Base-by-base conservation (phyloP, 2,329 filamentous ascomycete genomes). In the Elsinoe fawcettii region DNA sequence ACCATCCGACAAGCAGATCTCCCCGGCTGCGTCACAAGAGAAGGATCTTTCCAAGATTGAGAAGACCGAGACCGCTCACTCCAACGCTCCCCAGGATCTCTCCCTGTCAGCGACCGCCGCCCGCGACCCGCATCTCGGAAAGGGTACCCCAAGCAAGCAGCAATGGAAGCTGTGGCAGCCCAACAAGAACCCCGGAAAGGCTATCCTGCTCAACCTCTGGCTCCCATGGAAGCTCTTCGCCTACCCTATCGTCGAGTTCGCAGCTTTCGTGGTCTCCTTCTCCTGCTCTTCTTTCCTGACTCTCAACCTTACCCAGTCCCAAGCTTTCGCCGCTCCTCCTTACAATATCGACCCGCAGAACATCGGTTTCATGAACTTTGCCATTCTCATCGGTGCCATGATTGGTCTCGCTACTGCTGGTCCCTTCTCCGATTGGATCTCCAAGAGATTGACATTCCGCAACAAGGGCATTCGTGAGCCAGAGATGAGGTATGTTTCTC, bases 231-330 rank as follows among this genome's bases (percentile, higher is more conserved):
- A 84, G 62, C 71, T 86, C 1, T 79, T 83, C 64, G 62, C 74
- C 0, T 86, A 81, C 66, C 83, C 83, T 0, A 85, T 86, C 58
- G 78, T 85, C 41, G 77, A 84, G 60, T 81, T 83, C 58, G 74
- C 82, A 1, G 75, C 80, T 14, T 85, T 86, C 62, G 76, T 83
- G 23, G 80, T 84, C 5, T 80, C 77, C 22, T 85, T 80, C 80
- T 75, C 74, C 7, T 80, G 80, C 56, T 79, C 74, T 41, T 76
- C 71, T 20, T 83, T 84, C 68, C 70, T 86, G 47, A 79, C 77
- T 2, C 64, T 85, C 64, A 85, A 85, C 67, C 71, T 85, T n/a
- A 84, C 80, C 0, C 79, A 71, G 59, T 75, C 73, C 7, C 78
- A 82, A 66, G 75, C 73, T 11, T 80, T 83, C 58, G 75, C 77